Conservation (phyloP, 73 alveolate species). For the Tetrahymena thermophila region DNA sequence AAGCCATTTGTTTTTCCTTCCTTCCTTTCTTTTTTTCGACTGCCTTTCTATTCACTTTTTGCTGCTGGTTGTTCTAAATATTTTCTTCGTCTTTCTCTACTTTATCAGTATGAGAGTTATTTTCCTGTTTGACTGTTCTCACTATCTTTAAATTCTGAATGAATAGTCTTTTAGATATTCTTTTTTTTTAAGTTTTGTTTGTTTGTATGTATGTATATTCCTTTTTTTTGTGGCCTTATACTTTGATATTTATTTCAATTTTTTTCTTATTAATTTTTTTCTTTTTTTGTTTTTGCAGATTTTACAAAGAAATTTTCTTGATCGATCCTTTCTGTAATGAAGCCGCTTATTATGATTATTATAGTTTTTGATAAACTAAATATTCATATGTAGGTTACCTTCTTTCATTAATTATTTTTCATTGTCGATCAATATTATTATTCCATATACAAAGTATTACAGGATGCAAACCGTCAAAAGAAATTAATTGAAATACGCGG, state of each 20-base stretch:
- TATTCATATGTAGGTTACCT: not conserved
- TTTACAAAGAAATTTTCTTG: not conserved
- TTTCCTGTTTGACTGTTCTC: not conserved
- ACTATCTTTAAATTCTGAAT: not conserved
- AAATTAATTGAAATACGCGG: not conserved
- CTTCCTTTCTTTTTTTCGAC: not conserved
- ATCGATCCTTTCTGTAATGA: constrained; percentile 2
- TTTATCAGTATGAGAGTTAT: not conserved
- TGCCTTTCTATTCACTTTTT: not conserved
- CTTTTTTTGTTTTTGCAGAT: not conserved
- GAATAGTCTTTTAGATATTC: not conserved
- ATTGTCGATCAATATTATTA: too few species aligned
- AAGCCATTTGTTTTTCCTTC: not conserved
- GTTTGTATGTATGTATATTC: not conserved
- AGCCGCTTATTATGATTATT: not conserved
- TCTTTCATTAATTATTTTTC: not conserved
- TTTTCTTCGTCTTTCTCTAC: not conserved
- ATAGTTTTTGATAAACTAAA: not conserved
- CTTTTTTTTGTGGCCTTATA: not conserved
- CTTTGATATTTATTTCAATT: not conserved
- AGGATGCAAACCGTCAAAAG: not conserved
- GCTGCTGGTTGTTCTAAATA: not conserved
- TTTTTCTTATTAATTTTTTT: not conserved
- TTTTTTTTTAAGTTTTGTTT: not conserved
- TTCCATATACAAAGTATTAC: too few species aligned